phyloP scores from a whole-genome alignment of 306 rosid species.

The Mucuna pruriens region DNA sequence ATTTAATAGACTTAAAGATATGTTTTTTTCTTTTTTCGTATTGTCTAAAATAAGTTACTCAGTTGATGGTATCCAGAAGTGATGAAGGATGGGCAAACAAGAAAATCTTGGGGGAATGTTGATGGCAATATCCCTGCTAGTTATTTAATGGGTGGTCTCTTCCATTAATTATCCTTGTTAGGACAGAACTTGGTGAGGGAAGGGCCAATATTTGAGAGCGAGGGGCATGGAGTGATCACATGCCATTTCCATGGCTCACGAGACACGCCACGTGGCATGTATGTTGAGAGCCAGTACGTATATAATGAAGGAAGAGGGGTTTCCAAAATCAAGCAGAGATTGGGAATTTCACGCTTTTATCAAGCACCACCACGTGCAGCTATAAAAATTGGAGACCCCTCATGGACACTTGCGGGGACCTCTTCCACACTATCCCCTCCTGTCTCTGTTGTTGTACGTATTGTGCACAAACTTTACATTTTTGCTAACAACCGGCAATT shows the following conservation, averaged over 20 bases:
- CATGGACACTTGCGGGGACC: slow-evolving; percentile 45
- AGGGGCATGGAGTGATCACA: slow-evolving; percentile 59
- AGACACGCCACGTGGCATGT: slow-evolving; percentile 78
- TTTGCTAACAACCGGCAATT: slow-evolving; percentile 53
- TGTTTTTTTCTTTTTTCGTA: too few relatives aligned
- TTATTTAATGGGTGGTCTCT: slow-evolving; percentile 23
- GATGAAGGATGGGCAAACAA: background rate
- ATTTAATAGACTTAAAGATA: too few relatives aligned
- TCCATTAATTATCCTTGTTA: slow-evolving; percentile 24
- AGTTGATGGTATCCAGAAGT: too few relatives aligned
- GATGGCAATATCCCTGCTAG: slow-evolving; percentile 17
- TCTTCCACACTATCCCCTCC: background rate
- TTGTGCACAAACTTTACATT: slow-evolving; percentile 4
- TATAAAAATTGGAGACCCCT: slow-evolving; percentile 46
- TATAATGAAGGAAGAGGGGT: slow-evolving; percentile 40
- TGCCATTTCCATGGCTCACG: slow-evolving; percentile 62
- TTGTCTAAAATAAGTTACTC: background rate
- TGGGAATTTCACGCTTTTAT: slow-evolving; percentile 52
- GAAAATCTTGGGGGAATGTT: slow-evolving; percentile 28
- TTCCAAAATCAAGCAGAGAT: slow-evolving; percentile 52
- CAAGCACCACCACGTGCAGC: slow-evolving; percentile 72
- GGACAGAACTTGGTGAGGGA: slow-evolving; percentile 60
- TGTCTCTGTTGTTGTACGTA: slow-evolving; percentile 32
- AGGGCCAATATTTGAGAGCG: slow-evolving; percentile 14
- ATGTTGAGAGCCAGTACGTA: slow-evolving; percentile 24